phyloP scores from a whole-genome alignment of 768 basidiomycete species.

The Hericium rajendrae region DNA sequence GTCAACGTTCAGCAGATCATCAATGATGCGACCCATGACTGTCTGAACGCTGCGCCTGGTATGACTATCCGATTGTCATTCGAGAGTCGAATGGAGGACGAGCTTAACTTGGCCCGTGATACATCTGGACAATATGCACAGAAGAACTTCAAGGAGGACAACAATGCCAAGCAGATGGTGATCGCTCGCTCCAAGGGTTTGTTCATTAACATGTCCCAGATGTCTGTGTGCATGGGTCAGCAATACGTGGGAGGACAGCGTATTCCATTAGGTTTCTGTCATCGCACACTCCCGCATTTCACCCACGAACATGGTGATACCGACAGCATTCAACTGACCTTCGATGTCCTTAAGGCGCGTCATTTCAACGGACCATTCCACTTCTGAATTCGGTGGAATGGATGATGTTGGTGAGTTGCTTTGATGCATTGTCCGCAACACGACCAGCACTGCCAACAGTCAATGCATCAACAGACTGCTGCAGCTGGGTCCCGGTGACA shows the following conservation, averaged over 20 bases:
- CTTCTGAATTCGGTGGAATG: too few species aligned
- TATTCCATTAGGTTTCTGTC: slow-evolving; percentile 96
- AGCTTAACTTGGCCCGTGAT: slow-evolving; percentile 93
- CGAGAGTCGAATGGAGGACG: slow-evolving; percentile 83
- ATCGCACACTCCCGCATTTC: slow-evolving; percentile 94
- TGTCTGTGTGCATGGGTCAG: slow-evolving; percentile 99
- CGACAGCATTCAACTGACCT: too few species aligned
- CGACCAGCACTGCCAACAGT: too few species aligned
- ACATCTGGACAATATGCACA: slow-evolving; percentile 92
- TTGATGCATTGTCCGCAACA: too few species aligned
- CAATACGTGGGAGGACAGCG: slow-evolving; percentile 97
- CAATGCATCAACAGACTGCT: too few species aligned
- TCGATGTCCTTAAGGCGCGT: too few species aligned
- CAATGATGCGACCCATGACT: slow-evolving; percentile 75
- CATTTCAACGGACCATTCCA: too few species aligned
- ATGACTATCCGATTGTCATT: slow-evolving; percentile 99
- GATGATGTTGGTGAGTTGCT: too few species aligned
- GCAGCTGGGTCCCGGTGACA: too few species aligned
- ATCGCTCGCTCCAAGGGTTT: slow-evolving; percentile 98
- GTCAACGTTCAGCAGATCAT: slow-evolving; percentile 69
- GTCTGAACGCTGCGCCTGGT: slow-evolving; percentile 83
- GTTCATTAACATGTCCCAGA: slow-evolving; percentile 99
- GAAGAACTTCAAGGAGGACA: slow-evolving; percentile 94
- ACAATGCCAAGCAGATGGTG: slow-evolving; percentile 99
- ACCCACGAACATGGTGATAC: slow-evolving; percentile 55